A percentile compares a stretch with the other conserved stretches of the same genome.
These are phyloP conservation scores for Coniosporium apollinis DNA, from an alignment of 495 filamentous ascomycete genomes.

Conservation along the genomic window DNA sequence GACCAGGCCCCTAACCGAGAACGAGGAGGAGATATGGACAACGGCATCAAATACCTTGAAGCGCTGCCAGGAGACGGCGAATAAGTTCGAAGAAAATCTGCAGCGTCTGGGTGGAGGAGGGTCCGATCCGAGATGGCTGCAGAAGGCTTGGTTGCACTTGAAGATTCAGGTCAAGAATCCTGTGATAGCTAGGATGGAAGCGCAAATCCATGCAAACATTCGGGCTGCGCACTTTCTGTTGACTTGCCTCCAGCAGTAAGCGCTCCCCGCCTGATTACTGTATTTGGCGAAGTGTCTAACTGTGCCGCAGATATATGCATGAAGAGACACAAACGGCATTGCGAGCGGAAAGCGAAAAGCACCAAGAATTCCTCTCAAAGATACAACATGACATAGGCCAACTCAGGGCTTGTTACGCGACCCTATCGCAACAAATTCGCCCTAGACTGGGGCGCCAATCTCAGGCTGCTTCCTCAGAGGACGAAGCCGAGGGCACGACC, in stretches of 20 bases:
- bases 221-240: background rate
- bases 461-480: too few relatives aligned
- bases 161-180: background rate
- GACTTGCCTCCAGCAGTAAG: conserved; percentile 1
- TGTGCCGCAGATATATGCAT: conserved; percentile 1
- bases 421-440: background rate
- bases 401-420: too few relatives aligned
- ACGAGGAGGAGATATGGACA: conserved; percentile 1
- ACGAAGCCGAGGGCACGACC: background rate
- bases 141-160: background rate
- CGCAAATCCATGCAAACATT: background rate
- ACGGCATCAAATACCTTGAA: conserved; percentile 1
- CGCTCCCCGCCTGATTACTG: background rate
- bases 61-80: background rate
- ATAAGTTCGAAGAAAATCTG: conserved; percentile 1
- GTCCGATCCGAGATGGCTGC: background rate
- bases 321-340: background rate
- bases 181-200: background rate
- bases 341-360: background rate
- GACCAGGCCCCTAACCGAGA: background rate
- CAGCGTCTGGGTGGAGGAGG: background rate
- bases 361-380: background rate
- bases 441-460: background rate
- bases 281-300: too few relatives aligned
- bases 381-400: background rate